A percentile compares a stretch with the other conserved stretches of the same genome.
Evolutionary conservation across 352 stramenopile species (phyloP).

Genomic region (Phytophthora fragariae): DNA sequence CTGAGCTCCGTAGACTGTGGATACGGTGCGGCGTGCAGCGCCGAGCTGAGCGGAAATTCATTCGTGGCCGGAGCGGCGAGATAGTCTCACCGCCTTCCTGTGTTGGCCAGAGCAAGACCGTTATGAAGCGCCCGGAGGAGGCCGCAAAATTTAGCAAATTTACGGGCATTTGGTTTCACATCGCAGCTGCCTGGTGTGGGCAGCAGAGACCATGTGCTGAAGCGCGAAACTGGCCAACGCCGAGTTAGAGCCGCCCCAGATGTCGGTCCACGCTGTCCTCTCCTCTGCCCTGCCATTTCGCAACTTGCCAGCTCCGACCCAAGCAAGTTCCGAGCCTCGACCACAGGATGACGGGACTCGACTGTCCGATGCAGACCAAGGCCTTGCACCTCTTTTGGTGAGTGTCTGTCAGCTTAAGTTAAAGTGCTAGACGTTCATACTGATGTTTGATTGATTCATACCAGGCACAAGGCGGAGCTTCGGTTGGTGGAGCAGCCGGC

Average conservation of each 20-base stretch:
- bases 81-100: background rate
- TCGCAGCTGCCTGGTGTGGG: slow-evolving; percentile 27
- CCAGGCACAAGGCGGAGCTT: slow-evolving; percentile 35
- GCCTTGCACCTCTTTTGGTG: slow-evolving; percentile 40
- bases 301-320: slow-evolving; percentile 13
- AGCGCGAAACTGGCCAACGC: slow-evolving; percentile 19
- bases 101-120: background rate
- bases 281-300: slow-evolving; percentile 16
- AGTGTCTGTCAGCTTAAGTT: background rate
- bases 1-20: background rate
- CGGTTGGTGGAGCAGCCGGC: slow-evolving; percentile 21
- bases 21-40: background rate
- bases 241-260: slow-evolving; percentile 11
- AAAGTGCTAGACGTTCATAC: background rate
- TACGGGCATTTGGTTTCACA: slow-evolving; percentile 33
- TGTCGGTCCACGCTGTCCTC: slow-evolving; percentile 5
- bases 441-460: background rate
- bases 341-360: slow-evolving; percentile 22
- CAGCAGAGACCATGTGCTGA: slow-evolving; percentile 33
- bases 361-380: slow-evolving; percentile 36
- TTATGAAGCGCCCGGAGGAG: background rate
- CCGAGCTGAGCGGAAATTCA: background rate
- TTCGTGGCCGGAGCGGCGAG: background rate
- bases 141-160: background rate
- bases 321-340: background rate